Percentiles rank a stretch among this genome's conserved stretches.
Conservation (phyloP, 108 stramenopile species). For the Licmophora abbreviata region DNA sequence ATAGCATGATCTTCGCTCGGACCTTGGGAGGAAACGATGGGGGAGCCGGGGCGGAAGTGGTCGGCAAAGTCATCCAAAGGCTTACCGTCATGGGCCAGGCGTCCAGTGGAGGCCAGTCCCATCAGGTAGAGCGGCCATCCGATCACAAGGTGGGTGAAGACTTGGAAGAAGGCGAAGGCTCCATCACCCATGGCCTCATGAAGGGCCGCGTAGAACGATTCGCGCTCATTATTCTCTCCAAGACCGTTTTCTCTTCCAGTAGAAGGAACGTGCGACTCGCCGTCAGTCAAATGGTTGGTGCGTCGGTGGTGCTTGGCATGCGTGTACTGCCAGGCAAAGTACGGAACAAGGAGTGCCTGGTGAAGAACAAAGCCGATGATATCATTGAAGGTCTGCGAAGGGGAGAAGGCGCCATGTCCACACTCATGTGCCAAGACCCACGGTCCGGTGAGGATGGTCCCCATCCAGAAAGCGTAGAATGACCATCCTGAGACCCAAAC, state of each 20-base stretch:
- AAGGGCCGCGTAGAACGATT: constrained; percentile 59
- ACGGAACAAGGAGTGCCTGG: constrained; percentile 95
- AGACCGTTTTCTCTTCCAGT: constrained; percentile 69
- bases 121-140: constrained; percentile 88
- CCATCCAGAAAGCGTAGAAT: constrained; percentile 94
- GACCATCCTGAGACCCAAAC: constrained; percentile 81
- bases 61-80: constrained; percentile 56
- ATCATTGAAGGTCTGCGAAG: constrained; percentile 90
- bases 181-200: constrained; percentile 88
- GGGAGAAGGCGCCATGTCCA: constrained; percentile 96
- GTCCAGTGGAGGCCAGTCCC: constrained; percentile 78
- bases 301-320: constrained; percentile 99
- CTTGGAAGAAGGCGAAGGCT: constrained; percentile 83
- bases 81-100: constrained; percentile 59
- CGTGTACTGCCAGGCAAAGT: constrained; percentile 98
- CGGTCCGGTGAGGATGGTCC: constrained; percentile 94
- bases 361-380: constrained; percentile 92
- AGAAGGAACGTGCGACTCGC: constrained; percentile 86
- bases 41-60: constrained; percentile 82
- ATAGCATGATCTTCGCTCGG: constrained; percentile 69
- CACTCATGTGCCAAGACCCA: constrained; percentile 99
- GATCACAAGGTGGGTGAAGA: constrained; percentile 80
- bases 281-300: constrained; percentile 93
- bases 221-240: constrained; percentile 45
- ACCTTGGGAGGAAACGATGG: constrained; percentile 81